Percentiles rank a stretch among this genome's conserved stretches.
Conservation (phyloP, 176 grass and related monocot genomes). For the Zoysia pacifica region DNA sequence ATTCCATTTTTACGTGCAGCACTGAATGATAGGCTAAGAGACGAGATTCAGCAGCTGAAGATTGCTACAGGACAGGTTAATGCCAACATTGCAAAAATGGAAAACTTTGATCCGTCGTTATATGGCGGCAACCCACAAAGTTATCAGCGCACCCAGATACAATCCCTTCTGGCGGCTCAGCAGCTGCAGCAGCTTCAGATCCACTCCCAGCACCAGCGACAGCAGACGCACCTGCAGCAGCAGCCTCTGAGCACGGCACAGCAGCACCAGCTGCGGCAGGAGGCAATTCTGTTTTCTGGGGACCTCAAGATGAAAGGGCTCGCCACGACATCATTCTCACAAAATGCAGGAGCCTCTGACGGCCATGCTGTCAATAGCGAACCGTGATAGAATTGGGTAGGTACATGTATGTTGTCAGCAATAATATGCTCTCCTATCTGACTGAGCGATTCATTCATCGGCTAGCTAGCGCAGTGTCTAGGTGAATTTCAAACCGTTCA, state of each 20-base stretch:
- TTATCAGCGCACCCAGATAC: slow-evolving; percentile 70
- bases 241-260: slow-evolving; percentile 29
- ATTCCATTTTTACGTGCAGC: slow-evolving; percentile 47
- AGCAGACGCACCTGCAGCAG: slow-evolving; percentile 53
- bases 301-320: slow-evolving; percentile 73
- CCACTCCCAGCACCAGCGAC: slow-evolving; percentile 61
- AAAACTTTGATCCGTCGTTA: slow-evolving; percentile 55
- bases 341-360: slow-evolving; percentile 35
- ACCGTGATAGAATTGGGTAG: slow-evolving; percentile 12
- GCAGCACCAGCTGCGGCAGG: slow-evolving; percentile 57
- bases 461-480: slow-evolving; percentile 44
- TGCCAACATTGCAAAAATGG: slow-evolving; percentile 46
- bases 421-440: slow-evolving; percentile 39
- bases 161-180: slow-evolving; percentile 74
- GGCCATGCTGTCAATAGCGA: slow-evolving; percentile 31
- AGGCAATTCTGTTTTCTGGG: slow-evolving; percentile 38
- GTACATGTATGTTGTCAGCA: slow-evolving; percentile 30
- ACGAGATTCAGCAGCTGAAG: slow-evolving; percentile 90
- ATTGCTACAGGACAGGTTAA: slow-evolving; percentile 70
- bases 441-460: slow-evolving; percentile 23
- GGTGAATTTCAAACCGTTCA: slow-evolving; percentile 25
- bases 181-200: slow-evolving; percentile 88
- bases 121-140: slow-evolving; percentile 50
- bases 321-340: slow-evolving; percentile 27
- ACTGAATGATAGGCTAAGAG: slow-evolving; percentile 77